A percentile compares a stretch with the other conserved stretches of the same genome.
Evolutionary conservation across 2,329 filamentous ascomycete species (phyloP).

Genomic region (Monosporascus sp.): DNA sequence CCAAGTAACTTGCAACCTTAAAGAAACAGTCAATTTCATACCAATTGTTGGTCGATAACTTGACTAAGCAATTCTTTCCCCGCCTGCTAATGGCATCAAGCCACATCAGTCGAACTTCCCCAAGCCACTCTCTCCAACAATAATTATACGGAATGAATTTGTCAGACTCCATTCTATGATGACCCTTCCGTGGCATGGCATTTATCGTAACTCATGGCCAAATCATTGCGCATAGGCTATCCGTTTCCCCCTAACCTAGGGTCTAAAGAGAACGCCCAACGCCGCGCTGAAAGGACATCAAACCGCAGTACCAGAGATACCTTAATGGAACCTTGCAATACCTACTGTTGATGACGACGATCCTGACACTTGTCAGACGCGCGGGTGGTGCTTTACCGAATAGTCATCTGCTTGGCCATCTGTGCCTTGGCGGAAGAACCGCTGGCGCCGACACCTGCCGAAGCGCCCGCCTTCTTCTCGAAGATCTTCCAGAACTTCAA

Average conservation of each 20-base stretch:
- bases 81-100: too few relatives aligned
- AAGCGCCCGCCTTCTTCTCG: slow-evolving; percentile 86
- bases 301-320: slow-evolving; percentile 24
- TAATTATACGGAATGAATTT: too few relatives aligned
- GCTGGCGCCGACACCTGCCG: slow-evolving; percentile 58
- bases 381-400: slow-evolving; percentile 52
- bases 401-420: slow-evolving; percentile 93
- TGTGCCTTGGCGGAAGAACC: slow-evolving; percentile 73
- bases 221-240: not conserved
- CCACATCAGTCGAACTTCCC: too few relatives aligned
- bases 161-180: too few relatives aligned
- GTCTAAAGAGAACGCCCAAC: slow-evolving; percentile 14
- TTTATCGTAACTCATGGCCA: too few relatives aligned
- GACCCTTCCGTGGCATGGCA: not conserved
- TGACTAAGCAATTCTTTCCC: too few relatives aligned
- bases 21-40: too few relatives aligned
- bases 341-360: slow-evolving; percentile 22
- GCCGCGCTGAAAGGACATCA: slow-evolving; percentile 23
- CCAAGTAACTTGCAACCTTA: too few relatives aligned
- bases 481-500: slow-evolving; percentile 99
- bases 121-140: too few relatives aligned
- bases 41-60: too few relatives aligned
- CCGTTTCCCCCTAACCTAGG: too few relatives aligned
- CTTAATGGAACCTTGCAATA: slow-evolving; percentile 22
- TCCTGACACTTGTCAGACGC: slow-evolving; percentile 13